Percentiles rank a stretch among this genome's conserved stretches.
Evolutionary conservation across 768 basidiomycete species (phyloP).

Genomic region (Tulasnella sp.): DNA sequence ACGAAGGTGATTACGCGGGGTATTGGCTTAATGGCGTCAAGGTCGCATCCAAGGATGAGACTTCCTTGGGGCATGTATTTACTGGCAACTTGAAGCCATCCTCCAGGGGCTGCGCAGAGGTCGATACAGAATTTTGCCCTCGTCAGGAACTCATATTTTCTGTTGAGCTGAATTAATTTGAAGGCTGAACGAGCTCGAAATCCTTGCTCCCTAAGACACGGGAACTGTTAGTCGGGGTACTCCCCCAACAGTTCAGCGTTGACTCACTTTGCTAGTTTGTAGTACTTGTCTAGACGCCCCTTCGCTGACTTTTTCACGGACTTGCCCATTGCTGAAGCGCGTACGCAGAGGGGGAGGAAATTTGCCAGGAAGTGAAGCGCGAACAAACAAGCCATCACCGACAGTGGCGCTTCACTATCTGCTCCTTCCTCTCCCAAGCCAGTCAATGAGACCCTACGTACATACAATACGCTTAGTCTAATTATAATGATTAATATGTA

Average conservation of each 20-base stretch:
- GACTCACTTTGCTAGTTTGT: constrained; percentile 83
- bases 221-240: constrained; percentile 23
- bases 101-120: constrained; percentile 97
- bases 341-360: not conserved
- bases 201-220: constrained; percentile 80
- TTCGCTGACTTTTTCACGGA: constrained; percentile 95
- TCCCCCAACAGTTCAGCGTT: constrained; percentile 18
- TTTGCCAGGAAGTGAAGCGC: constrained; percentile 6
- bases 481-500: no score
- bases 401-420: not conserved
- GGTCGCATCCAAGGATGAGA: constrained; percentile 90
- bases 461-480: no score
- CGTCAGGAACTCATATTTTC: constrained; percentile 92
- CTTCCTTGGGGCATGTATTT: constrained; percentile 95
- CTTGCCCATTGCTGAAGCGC: constrained; percentile 53
- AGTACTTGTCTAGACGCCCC: constrained; percentile 94
- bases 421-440: not conserved
- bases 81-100: constrained; percentile 97
- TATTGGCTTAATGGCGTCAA: constrained; percentile 94
- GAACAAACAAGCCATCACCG: not conserved
- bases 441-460: no score
- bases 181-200: constrained; percentile 99
- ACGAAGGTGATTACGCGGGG: constrained; percentile 89
- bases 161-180: constrained; percentile 98
- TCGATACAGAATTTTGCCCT: constrained; percentile 90